Percentiles rank a stretch among this genome's conserved stretches.
Conservation (phyloP, 2,329 filamentous ascomycete genomes). For the Peltaster fructicola region DNA sequence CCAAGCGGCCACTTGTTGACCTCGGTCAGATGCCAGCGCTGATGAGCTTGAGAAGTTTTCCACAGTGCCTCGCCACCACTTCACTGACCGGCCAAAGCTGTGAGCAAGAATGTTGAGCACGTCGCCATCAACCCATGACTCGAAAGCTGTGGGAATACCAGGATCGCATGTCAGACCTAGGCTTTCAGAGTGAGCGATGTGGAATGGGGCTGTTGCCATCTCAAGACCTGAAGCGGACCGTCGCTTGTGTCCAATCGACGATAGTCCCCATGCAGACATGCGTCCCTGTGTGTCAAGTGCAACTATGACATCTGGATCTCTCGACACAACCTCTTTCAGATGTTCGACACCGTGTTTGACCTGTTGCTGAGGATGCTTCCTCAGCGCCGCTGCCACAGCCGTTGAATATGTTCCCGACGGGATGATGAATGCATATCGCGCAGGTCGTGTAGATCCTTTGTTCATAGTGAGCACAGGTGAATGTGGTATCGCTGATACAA, state of each 20-base stretch:
- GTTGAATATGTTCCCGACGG: constrained; percentile 63
- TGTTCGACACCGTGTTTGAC: constrained; percentile 63
- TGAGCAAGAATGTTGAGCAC: constrained; percentile 47
- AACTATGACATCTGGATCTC: constrained; percentile 71
- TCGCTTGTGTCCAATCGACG: constrained; percentile 60
- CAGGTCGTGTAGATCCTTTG: constrained; percentile 9
- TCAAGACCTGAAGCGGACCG: too few species aligned
- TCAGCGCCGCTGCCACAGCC: constrained; percentile 41
- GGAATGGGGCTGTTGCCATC: too few species aligned
- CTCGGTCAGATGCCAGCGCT: constrained; percentile 8
- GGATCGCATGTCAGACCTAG: constrained; percentile 16
- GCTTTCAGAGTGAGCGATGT: constrained; percentile 60
- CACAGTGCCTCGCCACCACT: constrained; percentile 62
- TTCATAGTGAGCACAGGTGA: constrained; percentile 26
- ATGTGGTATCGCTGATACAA: constrained; percentile 45
- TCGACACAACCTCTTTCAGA: constrained; percentile 69
- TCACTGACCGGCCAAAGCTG: constrained; percentile 68
- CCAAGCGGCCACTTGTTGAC: constrained; percentile 3
- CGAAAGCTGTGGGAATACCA: constrained; percentile 9
- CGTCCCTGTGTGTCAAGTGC: constrained; percentile 67
- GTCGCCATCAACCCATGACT: constrained; percentile 14
- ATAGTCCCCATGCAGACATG: constrained; percentile 84
- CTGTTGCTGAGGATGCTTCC: constrained; percentile 18
- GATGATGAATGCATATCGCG: constrained; percentile 62
- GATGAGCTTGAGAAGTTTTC: constrained; percentile 62